Conservation (phyloP, 805 yeast genomes). For the Wilhelminamyces savonicus region DNA sequence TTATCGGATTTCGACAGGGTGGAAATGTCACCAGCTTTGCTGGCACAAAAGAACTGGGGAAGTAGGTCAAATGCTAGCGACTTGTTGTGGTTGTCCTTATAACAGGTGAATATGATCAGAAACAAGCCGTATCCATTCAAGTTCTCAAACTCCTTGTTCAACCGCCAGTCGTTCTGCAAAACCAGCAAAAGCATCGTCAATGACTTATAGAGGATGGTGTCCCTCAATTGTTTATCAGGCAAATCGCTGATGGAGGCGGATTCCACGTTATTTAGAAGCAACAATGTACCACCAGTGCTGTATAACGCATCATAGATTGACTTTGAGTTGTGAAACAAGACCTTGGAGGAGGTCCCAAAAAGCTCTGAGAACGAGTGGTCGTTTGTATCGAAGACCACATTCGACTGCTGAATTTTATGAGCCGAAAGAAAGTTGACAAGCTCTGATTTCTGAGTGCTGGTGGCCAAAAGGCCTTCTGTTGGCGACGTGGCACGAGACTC, state of each 20-base stretch:
- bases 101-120: conserved; percentile 45
- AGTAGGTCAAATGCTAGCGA: conserved; percentile 7
- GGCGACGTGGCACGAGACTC: too few relatives aligned
- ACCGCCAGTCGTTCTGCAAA: conserved; percentile 43
- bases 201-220: conserved; percentile 21
- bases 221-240: conserved; percentile 8
- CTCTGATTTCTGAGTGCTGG: conserved; percentile 3
- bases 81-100: conserved; percentile 22
- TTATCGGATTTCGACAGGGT: too few relatives aligned
- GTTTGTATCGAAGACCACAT: conserved; percentile 8
- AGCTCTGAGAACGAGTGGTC: conserved; percentile 3
- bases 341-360: too few relatives aligned
- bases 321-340: conserved; percentile 14
- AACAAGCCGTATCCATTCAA: conserved; percentile 56
- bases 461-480: conserved; percentile 1
- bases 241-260: conserved; percentile 24
- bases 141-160: conserved; percentile 52
- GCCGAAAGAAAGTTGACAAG: conserved; percentile 2
- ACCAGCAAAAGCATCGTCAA: conserved; percentile 37
- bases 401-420: conserved; percentile 3
- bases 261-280: conserved; percentile 43
- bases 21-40: too few relatives aligned
- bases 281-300: conserved; percentile 47
- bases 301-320: conserved; percentile 29
- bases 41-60: too few relatives aligned